Evolutionary conservation across 108 stramenopile species (phyloP).

Genomic region (Cyclotella choctawhatcheeana): DNA sequence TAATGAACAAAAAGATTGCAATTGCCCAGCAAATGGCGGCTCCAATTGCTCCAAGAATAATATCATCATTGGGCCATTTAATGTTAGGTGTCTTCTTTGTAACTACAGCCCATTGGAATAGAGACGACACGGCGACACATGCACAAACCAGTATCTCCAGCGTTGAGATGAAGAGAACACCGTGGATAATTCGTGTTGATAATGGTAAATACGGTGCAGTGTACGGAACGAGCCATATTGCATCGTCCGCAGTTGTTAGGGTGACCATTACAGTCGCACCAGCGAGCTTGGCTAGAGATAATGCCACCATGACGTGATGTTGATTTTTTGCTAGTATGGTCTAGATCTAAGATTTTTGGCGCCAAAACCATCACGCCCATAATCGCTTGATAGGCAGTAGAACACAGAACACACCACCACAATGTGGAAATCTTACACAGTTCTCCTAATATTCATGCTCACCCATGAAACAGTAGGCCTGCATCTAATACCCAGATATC

Average conservation of each 20-base stretch:
- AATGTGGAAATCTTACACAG: no score
- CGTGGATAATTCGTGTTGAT: slow-evolving; percentile 51
- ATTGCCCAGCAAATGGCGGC: slow-evolving; percentile 64
- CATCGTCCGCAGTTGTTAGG: slow-evolving; percentile 73
- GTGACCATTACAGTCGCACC: slow-evolving; percentile 63
- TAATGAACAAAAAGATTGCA: slow-evolving; percentile 38
- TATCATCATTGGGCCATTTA: slow-evolving; percentile 29
- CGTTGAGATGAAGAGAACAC: slow-evolving; percentile 57
- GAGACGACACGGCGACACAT: slow-evolving; percentile 40
- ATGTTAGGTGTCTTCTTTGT: slow-evolving; percentile 20
- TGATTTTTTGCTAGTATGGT: not conserved
- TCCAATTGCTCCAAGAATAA: slow-evolving; percentile 46
- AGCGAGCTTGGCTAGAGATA: slow-evolving; percentile 13
- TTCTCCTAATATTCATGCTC: no score
- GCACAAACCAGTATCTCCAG: slow-evolving; percentile 40
- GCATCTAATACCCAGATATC: no score
- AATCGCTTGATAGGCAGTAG: no score
- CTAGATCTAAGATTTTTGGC: no score
- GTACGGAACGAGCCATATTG: slow-evolving; percentile 74
- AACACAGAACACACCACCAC: no score
- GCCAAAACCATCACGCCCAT: no score
- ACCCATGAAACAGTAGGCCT: no score
- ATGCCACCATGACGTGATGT: slow-evolving; percentile 5
- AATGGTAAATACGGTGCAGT: slow-evolving; percentile 38
- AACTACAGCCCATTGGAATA: slow-evolving; percentile 38